These are phyloP conservation scores for Drechmeria coniospora DNA, from an alignment of 2,329 filamentous ascomycete species.

Conservation along the genomic window DNA sequence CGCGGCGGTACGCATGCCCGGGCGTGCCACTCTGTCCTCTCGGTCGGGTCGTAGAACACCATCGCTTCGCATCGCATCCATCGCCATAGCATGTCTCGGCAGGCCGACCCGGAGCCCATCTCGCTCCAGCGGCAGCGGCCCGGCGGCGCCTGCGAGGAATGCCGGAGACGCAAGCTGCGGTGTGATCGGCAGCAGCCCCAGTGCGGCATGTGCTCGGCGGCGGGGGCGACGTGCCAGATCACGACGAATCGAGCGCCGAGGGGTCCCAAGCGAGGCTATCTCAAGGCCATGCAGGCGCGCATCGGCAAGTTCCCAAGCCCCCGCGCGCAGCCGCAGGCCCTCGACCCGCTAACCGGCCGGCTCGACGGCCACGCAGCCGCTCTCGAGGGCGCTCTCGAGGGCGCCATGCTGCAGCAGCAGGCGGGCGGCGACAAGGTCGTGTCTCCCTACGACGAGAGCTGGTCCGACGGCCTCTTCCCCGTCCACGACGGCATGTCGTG, in stretches of 20 bases:
- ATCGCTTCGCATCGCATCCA: too few species aligned
- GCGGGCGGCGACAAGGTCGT: not conserved
- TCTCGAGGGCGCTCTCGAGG: too few species aligned
- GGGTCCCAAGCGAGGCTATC: conserved; percentile 4
- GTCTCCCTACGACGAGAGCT: not conserved
- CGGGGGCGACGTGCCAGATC: conserved; percentile 3
- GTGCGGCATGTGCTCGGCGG: conserved; percentile 2
- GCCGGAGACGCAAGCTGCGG: conserved; percentile 4
- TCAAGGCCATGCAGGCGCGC: conserved; percentile 3
- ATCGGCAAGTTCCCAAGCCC: conserved; percentile 2
- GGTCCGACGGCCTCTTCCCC: not conserved
- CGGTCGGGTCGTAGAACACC: too few species aligned
- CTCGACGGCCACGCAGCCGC: not conserved
- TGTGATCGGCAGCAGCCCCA: conserved; percentile 4
- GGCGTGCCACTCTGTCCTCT: too few species aligned
- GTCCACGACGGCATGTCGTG: not conserved
- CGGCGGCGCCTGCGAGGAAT: conserved; percentile 4
- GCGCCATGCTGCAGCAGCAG: conserved; percentile 1
- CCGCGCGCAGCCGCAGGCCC: too few species aligned
- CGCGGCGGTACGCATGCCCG: too few species aligned
- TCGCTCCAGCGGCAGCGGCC: conserved; percentile 1
- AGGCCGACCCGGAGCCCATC: not conserved
- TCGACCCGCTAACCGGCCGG: not conserved
- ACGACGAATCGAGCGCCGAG: conserved; percentile 1
- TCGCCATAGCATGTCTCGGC: not conserved